Conservation (phyloP, 257 asterid genomes). For the Petunia secreta region DNA sequence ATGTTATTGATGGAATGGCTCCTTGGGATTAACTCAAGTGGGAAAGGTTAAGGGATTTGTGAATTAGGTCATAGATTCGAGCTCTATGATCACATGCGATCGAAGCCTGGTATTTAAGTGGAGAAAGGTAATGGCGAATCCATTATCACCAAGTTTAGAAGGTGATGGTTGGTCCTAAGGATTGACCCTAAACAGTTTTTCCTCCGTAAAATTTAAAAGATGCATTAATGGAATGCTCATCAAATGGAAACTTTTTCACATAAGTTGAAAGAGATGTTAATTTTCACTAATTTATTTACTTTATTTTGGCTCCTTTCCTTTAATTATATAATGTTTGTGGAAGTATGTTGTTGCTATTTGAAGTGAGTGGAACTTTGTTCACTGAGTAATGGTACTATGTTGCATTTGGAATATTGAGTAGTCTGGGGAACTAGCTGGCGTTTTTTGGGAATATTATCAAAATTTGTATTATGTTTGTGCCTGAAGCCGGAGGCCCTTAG, state of each 20-base stretch:
- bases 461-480: neutral
- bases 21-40: too few species aligned
- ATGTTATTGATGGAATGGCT: neutral
- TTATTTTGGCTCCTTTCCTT: neutral
- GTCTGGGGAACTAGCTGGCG: neutral
- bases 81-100: too few species aligned
- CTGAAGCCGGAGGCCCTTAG: slow-evolving; percentile 7
- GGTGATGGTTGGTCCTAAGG: too few species aligned
- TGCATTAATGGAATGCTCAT: neutral
- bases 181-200: too few species aligned
- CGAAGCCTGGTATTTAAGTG: too few species aligned
- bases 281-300: neutral
- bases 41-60: too few species aligned
- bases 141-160: too few species aligned
- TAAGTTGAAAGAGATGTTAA: neutral
- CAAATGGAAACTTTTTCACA: neutral
- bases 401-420: neutral
- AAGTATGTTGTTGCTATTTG: neutral
- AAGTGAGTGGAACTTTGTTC: slow-evolving; percentile 11
- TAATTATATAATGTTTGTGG: neutral
- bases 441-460: neutral
- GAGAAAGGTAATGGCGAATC: too few species aligned
- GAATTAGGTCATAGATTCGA: too few species aligned
- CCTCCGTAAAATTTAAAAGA: too few species aligned
- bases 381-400: neutral